These are phyloP conservation scores for Xylaria sp. DNA, from an alignment of 2,329 filamentous ascomycete genomes.

Conservation along the genomic window DNA sequence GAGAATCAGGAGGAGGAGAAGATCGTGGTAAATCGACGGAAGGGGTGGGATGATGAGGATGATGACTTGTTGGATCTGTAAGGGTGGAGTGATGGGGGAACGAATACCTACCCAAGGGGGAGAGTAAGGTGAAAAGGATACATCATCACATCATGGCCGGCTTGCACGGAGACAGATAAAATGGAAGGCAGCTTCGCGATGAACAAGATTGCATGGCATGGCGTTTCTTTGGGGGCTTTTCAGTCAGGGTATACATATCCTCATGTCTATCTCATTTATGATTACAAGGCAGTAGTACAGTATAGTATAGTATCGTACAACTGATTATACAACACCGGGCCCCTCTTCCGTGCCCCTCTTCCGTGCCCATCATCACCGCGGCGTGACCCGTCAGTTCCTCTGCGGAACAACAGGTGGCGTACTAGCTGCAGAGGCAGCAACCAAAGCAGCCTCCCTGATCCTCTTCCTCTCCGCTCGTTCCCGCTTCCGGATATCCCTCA, in stretches of 20 bases:
- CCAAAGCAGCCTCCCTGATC: constrained; percentile 60
- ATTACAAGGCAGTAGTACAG: constrained; percentile 24
- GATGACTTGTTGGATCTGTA: constrained; percentile 75
- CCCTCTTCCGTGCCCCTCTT: not conserved
- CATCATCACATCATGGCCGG: not conserved
- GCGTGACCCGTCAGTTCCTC: not conserved
- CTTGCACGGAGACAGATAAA: not conserved
- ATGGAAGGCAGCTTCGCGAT: not conserved
- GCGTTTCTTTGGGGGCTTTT: constrained; percentile 40
- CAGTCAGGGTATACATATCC: constrained; percentile 16
- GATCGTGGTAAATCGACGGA: constrained; percentile 86
- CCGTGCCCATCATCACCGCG: not conserved
- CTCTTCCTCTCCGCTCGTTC: constrained; percentile 75
- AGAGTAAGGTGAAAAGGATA: not conserved
- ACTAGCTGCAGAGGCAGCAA: constrained; percentile 19
- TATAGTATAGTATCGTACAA: constrained; percentile 16
- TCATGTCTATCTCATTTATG: constrained; percentile 33
- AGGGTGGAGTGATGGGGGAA: constrained; percentile 20
- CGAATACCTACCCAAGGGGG: constrained; percentile 3
- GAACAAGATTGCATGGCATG: constrained; percentile 33
- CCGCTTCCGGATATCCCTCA: constrained; percentile 78
- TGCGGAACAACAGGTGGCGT: constrained; percentile 17
- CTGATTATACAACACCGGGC: constrained; percentile 27
- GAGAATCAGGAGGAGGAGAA: constrained; percentile 83
- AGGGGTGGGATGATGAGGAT: constrained; percentile 86